Evolutionary conservation across 306 rosid genomes (phyloP).

Genomic region (Gastrolobium bilobum): DNA sequence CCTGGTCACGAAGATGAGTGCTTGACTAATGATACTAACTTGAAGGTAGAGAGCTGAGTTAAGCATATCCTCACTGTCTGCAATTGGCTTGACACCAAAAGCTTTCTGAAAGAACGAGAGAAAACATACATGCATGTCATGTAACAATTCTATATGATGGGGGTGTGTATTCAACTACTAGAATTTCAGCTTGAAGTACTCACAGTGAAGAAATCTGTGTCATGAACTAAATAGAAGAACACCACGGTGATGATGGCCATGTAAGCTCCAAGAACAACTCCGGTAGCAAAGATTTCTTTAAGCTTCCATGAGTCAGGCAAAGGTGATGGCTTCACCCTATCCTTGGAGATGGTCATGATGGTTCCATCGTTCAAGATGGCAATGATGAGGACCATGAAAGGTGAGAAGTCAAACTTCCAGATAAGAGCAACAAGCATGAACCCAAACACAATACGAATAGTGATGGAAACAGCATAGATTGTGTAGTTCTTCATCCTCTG

Average conservation of each 20-base stretch:
- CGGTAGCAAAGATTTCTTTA: constrained; percentile 86
- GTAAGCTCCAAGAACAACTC: constrained; percentile 87
- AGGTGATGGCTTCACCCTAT: constrained; percentile 93
- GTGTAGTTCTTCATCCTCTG: constrained; percentile 99
- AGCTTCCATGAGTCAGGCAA: constrained; percentile 98
- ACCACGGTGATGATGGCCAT: constrained; percentile 83
- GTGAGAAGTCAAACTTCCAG: constrained; percentile 92
- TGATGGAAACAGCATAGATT: constrained; percentile 93
- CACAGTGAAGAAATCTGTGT: constrained; percentile 71
- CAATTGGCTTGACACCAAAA: constrained; percentile 64
- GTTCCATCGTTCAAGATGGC: constrained; percentile 93
- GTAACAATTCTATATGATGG: background rate
- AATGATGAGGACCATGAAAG: constrained; percentile 89
- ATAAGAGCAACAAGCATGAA: constrained; percentile 86
- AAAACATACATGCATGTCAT: background rate
- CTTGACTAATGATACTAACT: constrained; percentile 95
- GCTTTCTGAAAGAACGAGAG: constrained; percentile 40
- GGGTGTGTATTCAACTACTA: background rate
- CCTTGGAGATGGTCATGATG: constrained; percentile 97
- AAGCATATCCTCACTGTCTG: constrained; percentile 51
- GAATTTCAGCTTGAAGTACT: constrained; percentile 39
- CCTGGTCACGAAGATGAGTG: constrained; percentile 91
- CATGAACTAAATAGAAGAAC: constrained; percentile 77
- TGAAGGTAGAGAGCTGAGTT: constrained; percentile 93
- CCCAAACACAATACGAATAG: constrained; percentile 92